Evolutionary conservation across 306 rosid species (phyloP), one percentile per base, ranked within the genome.

Genomic region (Malus orientalis): DNA sequence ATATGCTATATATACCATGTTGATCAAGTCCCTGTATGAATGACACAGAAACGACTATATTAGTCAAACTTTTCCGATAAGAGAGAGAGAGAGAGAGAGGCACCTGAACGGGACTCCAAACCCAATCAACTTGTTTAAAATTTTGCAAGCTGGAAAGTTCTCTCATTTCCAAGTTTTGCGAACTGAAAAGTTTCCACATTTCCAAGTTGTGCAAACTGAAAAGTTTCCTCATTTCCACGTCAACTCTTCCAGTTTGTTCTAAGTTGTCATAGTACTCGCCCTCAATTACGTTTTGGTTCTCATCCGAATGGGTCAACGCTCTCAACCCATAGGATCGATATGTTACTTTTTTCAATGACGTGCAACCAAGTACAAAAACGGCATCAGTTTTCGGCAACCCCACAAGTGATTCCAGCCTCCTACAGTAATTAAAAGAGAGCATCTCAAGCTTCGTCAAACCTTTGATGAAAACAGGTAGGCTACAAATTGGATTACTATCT

Each of bases 401-500:
- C 1, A 38, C 6, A 58, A 73, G 76, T 3, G 68, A 59, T 40
- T 38, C 4, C 0, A 73, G 57, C 1, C 11, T 16, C 7, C 0
- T 5, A 42, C 58, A 73, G 0, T 9, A 0, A 0, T 0, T 0
- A 2, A 73, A 10, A 16, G 12, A 9, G 42, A 73, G 68, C 0
- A 4, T 0, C 1, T 5, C 0, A 3, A 73, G 12, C 6, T 9
- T 23, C 5, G 19, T 25, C n/a, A 73, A 4, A 4, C 57, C 42
- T 16, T 59, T 15, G 57, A 73, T 1, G 11, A 53, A 73, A 15
- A 15, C 19, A 10, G 76, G 76, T 0, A 73, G 68, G 12, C 11
- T 1, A 16, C 6, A 36, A 58, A 58, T 59, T 38, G 23, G 57
- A 73, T 73, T 73, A 0, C 2, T 1, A 25, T 3, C 19, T 59